These are phyloP conservation scores for Candida broadrunensis DNA, from an alignment of 805 yeast genomes.

Conservation along the genomic window DNA sequence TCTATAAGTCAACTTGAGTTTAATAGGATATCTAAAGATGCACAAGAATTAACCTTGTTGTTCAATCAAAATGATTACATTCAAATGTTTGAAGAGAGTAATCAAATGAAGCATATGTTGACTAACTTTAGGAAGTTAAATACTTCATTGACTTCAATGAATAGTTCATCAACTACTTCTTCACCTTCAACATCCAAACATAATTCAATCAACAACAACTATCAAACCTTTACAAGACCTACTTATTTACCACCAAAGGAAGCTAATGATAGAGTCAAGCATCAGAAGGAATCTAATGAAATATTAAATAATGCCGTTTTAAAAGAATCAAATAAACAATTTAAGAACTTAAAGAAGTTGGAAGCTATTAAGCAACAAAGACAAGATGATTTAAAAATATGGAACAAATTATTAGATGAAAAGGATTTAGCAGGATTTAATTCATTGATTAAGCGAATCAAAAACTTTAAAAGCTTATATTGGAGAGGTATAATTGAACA, in stretches of 20 bases:
- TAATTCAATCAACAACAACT: constrained; percentile 4
- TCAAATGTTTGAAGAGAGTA: constrained; percentile 21
- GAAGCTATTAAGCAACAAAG: constrained; percentile 29
- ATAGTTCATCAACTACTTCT: constrained; percentile 1
- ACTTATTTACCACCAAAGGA: constrained; percentile 65
- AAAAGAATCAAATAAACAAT: constrained; percentile 32
- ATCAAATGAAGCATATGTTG: constrained; percentile 18
- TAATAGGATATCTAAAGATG: constrained; percentile 28
- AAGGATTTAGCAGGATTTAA: constrained; percentile 4
- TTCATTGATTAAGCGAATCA: constrained; percentile 1
- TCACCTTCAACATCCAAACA: constrained; percentile 2
- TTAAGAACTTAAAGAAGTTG: constrained; percentile 25
- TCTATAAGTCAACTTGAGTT: constrained; percentile 5
- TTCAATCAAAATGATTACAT: constrained; percentile 23
- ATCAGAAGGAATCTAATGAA: constrained; percentile 49
- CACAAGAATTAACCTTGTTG: constrained; percentile 26
- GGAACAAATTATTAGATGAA: constrained; percentile 14
- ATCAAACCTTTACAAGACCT: constrained; percentile 55
- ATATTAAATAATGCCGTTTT: constrained; percentile 40
- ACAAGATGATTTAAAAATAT: constrained; percentile 28
- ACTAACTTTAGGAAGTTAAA: constrained; percentile 15
- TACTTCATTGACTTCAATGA: constrained; percentile 2
- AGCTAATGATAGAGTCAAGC: constrained; percentile 49
- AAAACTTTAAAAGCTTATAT: constrained; percentile 1
- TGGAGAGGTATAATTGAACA: constrained; percentile 6